Base-by-base conservation (phyloP, 306 rosid genomes). In the Adenanthera pavonina region DNA sequence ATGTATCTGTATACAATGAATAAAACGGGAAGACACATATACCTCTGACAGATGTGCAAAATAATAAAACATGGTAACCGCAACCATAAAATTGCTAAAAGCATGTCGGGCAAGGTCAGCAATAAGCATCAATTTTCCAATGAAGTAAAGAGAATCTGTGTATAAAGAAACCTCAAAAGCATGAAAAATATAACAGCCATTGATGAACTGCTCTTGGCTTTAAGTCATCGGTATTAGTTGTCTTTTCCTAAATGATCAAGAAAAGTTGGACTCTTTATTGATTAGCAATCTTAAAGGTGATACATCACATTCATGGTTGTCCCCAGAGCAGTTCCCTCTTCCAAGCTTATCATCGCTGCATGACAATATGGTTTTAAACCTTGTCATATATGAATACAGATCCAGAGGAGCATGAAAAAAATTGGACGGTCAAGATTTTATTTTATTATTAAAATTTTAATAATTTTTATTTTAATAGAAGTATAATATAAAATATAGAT, bases 1-100 rank as follows among this genome's bases (percentile, higher is more conserved):
- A 95, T 78, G 98, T 84, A 85, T 92, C 99, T 95, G 91, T 78
- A 76, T 25, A 78, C 80, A 72, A 76, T 71, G 68, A 84, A 83
- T 19, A 38, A 40, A 77, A 33, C 65, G 41, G 76, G 74, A 77
- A 35, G 48, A 72, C 78, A 83, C 53, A 46, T 84, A 60, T 25
- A 82, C 59, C 41, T 35, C 20, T 52, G 43, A 62, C 53, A 74
- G 36, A 79, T 56, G 69, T 34, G 59, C 66, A 66, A 49, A 47
- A 34, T 19, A 15, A 68, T 48, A 66, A 43, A 41, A 72, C 8
- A 5, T 19, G 10, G 61, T 34, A 11, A 48, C 52, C 1, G 35
- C 25, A 66, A 80, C n/a, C 71, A 54, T 44, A 80, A 41, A 67
- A 67, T 75, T 81, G n/a, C 44, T 11, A 56, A 20, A 30, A 36